phyloP scores from a whole-genome alignment of 2,329 filamentous ascomycete genomes.

The Diaporthe australafricana region DNA sequence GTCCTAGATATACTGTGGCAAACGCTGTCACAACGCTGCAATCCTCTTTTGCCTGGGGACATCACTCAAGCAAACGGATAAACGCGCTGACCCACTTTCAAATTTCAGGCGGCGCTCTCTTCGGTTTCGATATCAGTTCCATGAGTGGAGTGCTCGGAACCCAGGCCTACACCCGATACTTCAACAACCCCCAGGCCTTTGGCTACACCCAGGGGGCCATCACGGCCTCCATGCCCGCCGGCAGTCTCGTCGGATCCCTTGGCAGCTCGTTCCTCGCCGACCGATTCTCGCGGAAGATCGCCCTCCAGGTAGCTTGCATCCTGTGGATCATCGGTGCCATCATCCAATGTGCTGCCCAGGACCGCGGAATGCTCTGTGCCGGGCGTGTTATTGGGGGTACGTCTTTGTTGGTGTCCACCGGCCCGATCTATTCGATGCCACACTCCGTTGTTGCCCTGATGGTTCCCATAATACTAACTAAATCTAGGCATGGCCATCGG shows the following conservation, averaged over 20 bases:
- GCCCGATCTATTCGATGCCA: no score
- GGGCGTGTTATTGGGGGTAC: conserved; percentile 68
- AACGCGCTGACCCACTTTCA: background rate
- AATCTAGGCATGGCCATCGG: conserved; percentile 74
- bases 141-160: conserved; percentile 78
- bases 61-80: background rate
- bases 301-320: conserved; percentile 61
- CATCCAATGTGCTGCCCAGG: conserved; percentile 72
- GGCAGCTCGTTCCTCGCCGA: conserved; percentile 63
- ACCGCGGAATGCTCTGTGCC: conserved; percentile 78
- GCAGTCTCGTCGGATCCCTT: conserved; percentile 72
- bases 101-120: conserved; percentile 72
- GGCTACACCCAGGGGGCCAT: conserved; percentile 73
- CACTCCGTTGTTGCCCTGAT: background rate
- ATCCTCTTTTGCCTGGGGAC: background rate
- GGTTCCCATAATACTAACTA: conserved; percentile 50
- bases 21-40: background rate
- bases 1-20: conserved; percentile 36
- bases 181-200: conserved; percentile 59
- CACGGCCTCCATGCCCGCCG: conserved; percentile 79
- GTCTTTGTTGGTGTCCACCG: background rate
- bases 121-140: conserved; percentile 83
- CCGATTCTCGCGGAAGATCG: conserved; percentile 59
- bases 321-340: conserved; percentile 63
- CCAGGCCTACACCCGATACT: conserved; percentile 77